phyloP scores from a whole-genome alignment of 345 rosid genomes.

The Pistacia vera region DNA sequence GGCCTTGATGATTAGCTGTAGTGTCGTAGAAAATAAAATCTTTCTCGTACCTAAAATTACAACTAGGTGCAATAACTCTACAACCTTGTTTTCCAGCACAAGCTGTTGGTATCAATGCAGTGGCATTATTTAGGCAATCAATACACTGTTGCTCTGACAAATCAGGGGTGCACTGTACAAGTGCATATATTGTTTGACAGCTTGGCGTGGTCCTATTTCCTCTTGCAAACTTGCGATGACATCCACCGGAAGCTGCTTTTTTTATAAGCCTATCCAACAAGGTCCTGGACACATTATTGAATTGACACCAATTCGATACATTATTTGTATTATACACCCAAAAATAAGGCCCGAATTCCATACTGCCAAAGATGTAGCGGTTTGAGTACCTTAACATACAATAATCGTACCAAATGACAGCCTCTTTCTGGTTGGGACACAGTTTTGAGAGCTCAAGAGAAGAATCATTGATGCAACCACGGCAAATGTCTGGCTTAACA shows the following conservation, averaged over 20 bases:
- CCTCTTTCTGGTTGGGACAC: conserved; percentile 34
- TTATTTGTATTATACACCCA: background rate
- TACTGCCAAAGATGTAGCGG: conserved; percentile 19
- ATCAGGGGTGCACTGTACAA: conserved; percentile 48
- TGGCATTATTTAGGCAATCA: conserved; percentile 16
- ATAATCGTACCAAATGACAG: conserved; percentile 33
- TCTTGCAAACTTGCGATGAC: conserved; percentile 30
- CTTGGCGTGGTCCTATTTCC: conserved; percentile 1
- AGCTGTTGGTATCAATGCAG: background rate
- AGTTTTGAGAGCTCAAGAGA: conserved; percentile 15
- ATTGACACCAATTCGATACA: conserved; percentile 3
- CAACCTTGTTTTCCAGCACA: conserved; percentile 7
- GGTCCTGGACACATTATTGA: background rate
- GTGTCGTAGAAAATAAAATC: background rate
- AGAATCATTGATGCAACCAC: conserved; percentile 33
- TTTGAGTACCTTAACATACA: conserved; percentile 48
- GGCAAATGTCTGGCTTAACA: conserved; percentile 30
- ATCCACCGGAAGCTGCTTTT: conserved; percentile 22
- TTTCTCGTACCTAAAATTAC: conserved; percentile 14
- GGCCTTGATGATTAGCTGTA: too few species aligned
- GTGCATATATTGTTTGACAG: conserved; percentile 20
- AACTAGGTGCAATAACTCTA: conserved; percentile 13
- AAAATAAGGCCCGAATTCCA: conserved; percentile 19
- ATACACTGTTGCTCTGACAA: conserved; percentile 18
- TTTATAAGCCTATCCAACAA: conserved; percentile 21